phyloP scores from a whole-genome alignment of 2,329 filamentous ascomycete species.

The Aspergillus sp. region DNA sequence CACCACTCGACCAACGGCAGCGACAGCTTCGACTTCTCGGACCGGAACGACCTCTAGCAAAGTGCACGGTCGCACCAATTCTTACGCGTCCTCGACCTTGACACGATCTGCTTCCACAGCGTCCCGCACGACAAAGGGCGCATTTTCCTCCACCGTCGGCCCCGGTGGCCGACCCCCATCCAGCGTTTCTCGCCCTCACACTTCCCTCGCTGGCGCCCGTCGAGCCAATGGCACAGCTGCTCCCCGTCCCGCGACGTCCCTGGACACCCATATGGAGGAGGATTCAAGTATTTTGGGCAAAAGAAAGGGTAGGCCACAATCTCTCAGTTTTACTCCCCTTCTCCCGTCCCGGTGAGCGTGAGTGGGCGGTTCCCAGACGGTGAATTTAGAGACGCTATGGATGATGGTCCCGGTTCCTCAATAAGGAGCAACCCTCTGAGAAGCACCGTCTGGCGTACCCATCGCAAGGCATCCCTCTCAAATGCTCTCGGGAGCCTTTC shows the following conservation, averaged over 20 bases:
- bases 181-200: conserved; percentile 49
- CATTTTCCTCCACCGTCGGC: conserved; percentile 59
- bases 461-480: conserved; percentile 4
- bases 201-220: conserved; percentile 51
- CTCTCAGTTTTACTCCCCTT: conserved; percentile 29
- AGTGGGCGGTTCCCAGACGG: background rate
- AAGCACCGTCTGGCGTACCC: background rate
- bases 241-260: conserved; percentile 40
- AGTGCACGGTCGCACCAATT: conserved; percentile 38
- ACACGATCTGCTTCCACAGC: conserved; percentile 41
- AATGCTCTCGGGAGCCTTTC: conserved; percentile 6
- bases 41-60: conserved; percentile 40
- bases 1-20: conserved; percentile 26
- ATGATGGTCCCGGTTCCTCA: background rate
- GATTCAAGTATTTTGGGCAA: conserved; percentile 39
- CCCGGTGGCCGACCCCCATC: conserved; percentile 49
- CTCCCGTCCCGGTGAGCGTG: conserved; percentile 12
- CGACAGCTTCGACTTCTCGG: conserved; percentile 21
- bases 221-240: conserved; percentile 45
- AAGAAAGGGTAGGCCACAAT: conserved; percentile 52
- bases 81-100: conserved; percentile 34
- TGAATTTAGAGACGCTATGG: background rate
- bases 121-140: conserved; percentile 45
- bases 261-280: conserved; percentile 41
- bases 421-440: background rate